These are phyloP conservation scores for Yamadazyma insecticola DNA, from an alignment of 805 yeast genomes.

Conservation along the genomic window DNA sequence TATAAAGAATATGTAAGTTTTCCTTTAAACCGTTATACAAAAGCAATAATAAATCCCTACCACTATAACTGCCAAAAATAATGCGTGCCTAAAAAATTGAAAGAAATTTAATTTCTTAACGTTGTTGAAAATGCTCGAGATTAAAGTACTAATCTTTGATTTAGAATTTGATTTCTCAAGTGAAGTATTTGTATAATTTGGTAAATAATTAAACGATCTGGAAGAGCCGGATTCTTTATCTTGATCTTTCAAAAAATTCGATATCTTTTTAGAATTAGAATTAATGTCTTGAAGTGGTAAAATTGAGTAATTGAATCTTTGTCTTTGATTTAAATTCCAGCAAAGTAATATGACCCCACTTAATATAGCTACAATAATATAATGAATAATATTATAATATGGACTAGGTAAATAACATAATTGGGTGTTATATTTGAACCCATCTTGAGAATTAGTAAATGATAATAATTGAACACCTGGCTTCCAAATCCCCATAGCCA, in stretches of 20 bases:
- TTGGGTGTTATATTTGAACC: constrained; percentile 26
- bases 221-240: constrained; percentile 14
- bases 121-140: not conserved
- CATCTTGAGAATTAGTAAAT: constrained; percentile 24
- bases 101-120: constrained; percentile 4
- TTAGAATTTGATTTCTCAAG: not conserved
- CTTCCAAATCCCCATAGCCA: constrained; percentile 83
- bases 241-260: constrained; percentile 26
- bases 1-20: too few relatives aligned
- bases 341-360: constrained; percentile 23
- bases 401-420: constrained; percentile 46
- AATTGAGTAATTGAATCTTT: constrained; percentile 21
- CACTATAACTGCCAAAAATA: constrained; percentile 15
- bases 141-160: not conserved
- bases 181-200: constrained; percentile 21
- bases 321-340: constrained; percentile 21
- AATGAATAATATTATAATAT: constrained; percentile 35
- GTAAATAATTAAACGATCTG: constrained; percentile 7
- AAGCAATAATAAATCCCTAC: constrained; percentile 14
- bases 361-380: constrained; percentile 31
- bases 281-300: constrained; percentile 16
- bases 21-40: constrained; percentile 5
- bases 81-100: constrained; percentile 16
- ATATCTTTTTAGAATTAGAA: constrained; percentile 20
- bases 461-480: constrained; percentile 89